phyloP scores from a whole-genome alignment of 225 moss, liverwort and hornwort species.

The Bryoerythrophyllum caledonicum region DNA sequence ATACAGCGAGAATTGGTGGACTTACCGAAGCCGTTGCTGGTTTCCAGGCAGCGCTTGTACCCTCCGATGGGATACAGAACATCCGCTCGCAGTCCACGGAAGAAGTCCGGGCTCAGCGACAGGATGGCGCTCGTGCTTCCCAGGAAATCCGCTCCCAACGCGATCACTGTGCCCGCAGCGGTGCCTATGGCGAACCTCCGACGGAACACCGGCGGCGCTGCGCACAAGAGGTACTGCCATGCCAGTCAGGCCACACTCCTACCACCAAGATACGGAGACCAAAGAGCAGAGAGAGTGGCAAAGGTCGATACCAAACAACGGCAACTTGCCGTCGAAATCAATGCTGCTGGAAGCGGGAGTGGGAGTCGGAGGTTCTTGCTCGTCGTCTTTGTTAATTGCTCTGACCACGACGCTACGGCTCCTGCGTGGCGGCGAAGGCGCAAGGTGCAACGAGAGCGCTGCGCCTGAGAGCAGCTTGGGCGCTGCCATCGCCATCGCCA shows the following conservation, averaged over 20 bases:
- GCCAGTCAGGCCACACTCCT: background rate
- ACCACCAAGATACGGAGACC: background rate
- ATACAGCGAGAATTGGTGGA: background rate
- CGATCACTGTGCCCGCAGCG: conserved; percentile 52
- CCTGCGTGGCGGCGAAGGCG: conserved; percentile 12
- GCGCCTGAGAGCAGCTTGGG: conserved; percentile 16
- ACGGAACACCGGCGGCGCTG: conserved; percentile 48
- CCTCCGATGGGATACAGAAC: conserved; percentile 74
- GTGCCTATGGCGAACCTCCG: conserved; percentile 74
- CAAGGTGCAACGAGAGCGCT: background rate
- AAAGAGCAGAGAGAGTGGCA: background rate
- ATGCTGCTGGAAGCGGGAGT: conserved; percentile 17
- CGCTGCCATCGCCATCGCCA: conserved; percentile 19
- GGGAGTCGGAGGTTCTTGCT: conserved; percentile 30
- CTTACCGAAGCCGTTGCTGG: conserved; percentile 78
- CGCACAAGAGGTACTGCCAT: conserved; percentile 16
- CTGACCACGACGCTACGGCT: conserved; percentile 9
- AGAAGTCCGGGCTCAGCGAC: conserved; percentile 52
- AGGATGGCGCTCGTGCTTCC: conserved; percentile 75
- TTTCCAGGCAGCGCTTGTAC: conserved; percentile 83
- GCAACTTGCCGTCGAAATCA: conserved; percentile 47
- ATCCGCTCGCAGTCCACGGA: conserved; percentile 70
- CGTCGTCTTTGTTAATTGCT: conserved; percentile 45
- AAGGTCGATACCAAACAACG: conserved; percentile 35
- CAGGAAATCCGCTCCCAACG: conserved; percentile 75